phyloP scores from a whole-genome alignment of 768 basidiomycete species.

The Agaricus sinodeliciosus region DNA sequence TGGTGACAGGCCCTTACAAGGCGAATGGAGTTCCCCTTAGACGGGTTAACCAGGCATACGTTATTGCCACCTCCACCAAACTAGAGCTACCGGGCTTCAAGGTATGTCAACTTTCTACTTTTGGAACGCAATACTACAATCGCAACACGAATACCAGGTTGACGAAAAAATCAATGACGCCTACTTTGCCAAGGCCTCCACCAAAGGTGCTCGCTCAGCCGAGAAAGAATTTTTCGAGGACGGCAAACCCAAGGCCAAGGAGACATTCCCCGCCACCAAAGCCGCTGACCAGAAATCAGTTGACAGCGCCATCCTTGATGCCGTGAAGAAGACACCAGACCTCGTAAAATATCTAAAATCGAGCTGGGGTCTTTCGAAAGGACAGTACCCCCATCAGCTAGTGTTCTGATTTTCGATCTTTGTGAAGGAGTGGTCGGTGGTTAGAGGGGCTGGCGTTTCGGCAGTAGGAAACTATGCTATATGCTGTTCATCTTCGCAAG shows the following conservation, averaged over 20 bases:
- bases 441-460: constrained; percentile 13
- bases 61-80: constrained; percentile 96
- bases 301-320: constrained; percentile 72
- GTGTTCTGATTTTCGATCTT: constrained; percentile 55
- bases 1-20: constrained; percentile 98
- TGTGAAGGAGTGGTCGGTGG: constrained; percentile 7
- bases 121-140: not conserved
- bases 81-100: constrained; percentile 70
- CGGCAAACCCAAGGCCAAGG: constrained; percentile 88
- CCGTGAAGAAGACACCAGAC: constrained; percentile 87
- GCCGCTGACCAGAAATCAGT: constrained; percentile 86
- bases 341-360: constrained; percentile 90
- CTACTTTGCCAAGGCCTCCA: constrained; percentile 81
- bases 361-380: constrained; percentile 91
- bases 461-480: constrained; percentile 9
- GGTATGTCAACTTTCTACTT: constrained; percentile 37
- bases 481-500: constrained; percentile 4
- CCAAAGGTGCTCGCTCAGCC: constrained; percentile 68
- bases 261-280: constrained; percentile 80
- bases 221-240: constrained; percentile 97
- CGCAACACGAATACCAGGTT: constrained; percentile 41
- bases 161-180: constrained; percentile 90
- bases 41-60: constrained; percentile 98
- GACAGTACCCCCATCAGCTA: constrained; percentile 94
- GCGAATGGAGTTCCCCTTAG: constrained; percentile 97